Base-by-base conservation (phyloP, 768 basidiomycete genomes). In the Mycena sanguinolenta region DNA sequence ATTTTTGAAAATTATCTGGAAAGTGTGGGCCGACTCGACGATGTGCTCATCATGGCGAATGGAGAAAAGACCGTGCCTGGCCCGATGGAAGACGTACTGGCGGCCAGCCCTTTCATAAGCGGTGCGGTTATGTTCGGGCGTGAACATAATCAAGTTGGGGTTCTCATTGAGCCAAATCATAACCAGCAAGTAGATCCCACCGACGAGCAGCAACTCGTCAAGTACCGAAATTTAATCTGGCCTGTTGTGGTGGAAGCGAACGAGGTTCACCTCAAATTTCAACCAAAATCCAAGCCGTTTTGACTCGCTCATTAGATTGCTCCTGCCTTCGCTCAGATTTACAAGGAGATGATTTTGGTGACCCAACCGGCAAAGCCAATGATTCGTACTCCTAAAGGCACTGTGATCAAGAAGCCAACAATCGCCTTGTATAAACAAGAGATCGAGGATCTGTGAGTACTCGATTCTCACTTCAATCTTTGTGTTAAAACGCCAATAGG, bases 321-420 rank as follows among this genome's bases (percentile, higher is more conserved):
- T 4, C 87, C 88, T 0, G 65, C 78, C 5, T 86, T 83, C 67
- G 84, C 83, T 64, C 79, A 82, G 21, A 80, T 88, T 12, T 87
- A 87, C 76, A 86, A 86, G 63, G 85, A 90, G 70, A 84, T 89
- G 82, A 84, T 89, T 50, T 59, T 89, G 44, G 79, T 88, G 25
- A 78, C 86, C 0, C 64, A 68, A 12, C 76, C 77, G 9, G 74
- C 76, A 14, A 82, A 82, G 27, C 87, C 85, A 1, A 79, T 89
- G 63, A 76, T 82, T 23, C 84, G 84, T 36, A 78, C 85, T 4
- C 83, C 80, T 0, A 90, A 90, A 74, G 86, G 86, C 2, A 88
- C 86, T 0, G 80, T 87, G 13, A 82, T 80, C 53, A 81, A 84
- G 58, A 85, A 86, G 69, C 82, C 82, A 4, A 83, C 85, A 0